Percentiles rank a stretch among this genome's conserved stretches.
These are phyloP conservation scores for Eutrema salsugineum DNA, from an alignment of 441 rosid genomes.

Conservation along the genomic window DNA sequence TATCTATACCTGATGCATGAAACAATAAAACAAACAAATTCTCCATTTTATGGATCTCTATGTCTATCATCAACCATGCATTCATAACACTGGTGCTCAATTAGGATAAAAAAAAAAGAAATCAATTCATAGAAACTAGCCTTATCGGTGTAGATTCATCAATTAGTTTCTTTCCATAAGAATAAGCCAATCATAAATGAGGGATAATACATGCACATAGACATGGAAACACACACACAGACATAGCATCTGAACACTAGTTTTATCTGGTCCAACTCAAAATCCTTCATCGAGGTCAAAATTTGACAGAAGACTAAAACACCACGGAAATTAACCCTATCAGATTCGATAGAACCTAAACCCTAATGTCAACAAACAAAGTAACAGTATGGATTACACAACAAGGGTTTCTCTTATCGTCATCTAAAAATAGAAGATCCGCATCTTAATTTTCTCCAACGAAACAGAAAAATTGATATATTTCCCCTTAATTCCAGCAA, in stretches of 20 bases:
- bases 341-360: constrained; percentile 10
- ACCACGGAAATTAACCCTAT: background rate
- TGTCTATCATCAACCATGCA: constrained; percentile 1
- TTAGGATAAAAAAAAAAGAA: background rate
- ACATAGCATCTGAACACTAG: background rate
- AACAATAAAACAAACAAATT: background rate
- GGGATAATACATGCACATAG: background rate
- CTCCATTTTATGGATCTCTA: background rate
- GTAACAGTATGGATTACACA: background rate
- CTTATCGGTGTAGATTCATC: background rate
- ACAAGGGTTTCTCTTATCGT: constrained; percentile 8
- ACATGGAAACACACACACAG: background rate
- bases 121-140: background rate
- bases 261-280: background rate
- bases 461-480: background rate
- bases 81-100: background rate
- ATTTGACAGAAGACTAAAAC: background rate
- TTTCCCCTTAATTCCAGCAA: background rate
- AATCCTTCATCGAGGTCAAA: background rate
- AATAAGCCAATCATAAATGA: background rate
- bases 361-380: background rate
- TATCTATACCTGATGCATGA: background rate
- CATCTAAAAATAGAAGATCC: background rate
- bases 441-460: background rate
- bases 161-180: constrained; percentile 3